A percentile compares a stretch with the other conserved stretches of the same genome.
Evolutionary conservation across 1,139 yeast species (phyloP).

Genomic region (Yamadazyma pseudoaaseri): DNA sequence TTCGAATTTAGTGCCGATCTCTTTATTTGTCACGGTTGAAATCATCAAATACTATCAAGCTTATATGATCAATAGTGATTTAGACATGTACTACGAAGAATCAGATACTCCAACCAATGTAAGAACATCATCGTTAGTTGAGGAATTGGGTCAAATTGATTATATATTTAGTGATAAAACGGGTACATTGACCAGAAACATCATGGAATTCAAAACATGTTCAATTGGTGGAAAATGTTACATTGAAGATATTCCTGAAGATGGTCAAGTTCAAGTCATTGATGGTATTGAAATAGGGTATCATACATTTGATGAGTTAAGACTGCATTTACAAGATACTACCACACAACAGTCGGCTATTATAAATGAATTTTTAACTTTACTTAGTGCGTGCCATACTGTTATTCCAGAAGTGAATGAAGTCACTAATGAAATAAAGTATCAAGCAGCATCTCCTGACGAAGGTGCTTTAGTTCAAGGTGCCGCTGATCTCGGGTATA

Average conservation of each 20-base stretch:
- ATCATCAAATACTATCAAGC: slow-evolving; percentile 95
- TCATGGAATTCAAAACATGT: slow-evolving; percentile 96
- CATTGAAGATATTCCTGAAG: slow-evolving; percentile 89
- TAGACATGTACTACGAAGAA: slow-evolving; percentile 86
- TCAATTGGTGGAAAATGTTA: slow-evolving; percentile 92
- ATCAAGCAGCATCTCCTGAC: slow-evolving; percentile 99
- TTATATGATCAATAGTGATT: slow-evolving; percentile 85
- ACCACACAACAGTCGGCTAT: slow-evolving; percentile 53
- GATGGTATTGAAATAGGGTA: slow-evolving; percentile 86
- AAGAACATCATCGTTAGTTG: slow-evolving; percentile 91
- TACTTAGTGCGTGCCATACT: slow-evolving; percentile 92
- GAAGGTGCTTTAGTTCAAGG: slow-evolving; percentile 99
- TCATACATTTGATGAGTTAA: slow-evolving; percentile 67
- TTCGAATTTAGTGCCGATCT: slow-evolving; percentile 93
- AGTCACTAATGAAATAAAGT: slow-evolving; percentile 64
- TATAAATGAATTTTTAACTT: slow-evolving; percentile 78
- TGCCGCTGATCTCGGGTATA: slow-evolving; percentile 81
- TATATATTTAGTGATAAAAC: slow-evolving; percentile 96
- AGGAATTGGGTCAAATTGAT: slow-evolving; percentile 94
- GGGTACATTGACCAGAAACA: slow-evolving; percentile 90
- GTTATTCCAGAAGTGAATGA: slow-evolving; percentile 87
- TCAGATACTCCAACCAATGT: slow-evolving; percentile 95
- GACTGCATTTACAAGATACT: slow-evolving; percentile 29
- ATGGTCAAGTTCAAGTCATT: slow-evolving; percentile 62
- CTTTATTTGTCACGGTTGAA: slow-evolving; percentile 93